phyloP scores from a whole-genome alignment of 2,329 filamentous ascomycete species.

The Exophiala phaeomuriformis region DNA sequence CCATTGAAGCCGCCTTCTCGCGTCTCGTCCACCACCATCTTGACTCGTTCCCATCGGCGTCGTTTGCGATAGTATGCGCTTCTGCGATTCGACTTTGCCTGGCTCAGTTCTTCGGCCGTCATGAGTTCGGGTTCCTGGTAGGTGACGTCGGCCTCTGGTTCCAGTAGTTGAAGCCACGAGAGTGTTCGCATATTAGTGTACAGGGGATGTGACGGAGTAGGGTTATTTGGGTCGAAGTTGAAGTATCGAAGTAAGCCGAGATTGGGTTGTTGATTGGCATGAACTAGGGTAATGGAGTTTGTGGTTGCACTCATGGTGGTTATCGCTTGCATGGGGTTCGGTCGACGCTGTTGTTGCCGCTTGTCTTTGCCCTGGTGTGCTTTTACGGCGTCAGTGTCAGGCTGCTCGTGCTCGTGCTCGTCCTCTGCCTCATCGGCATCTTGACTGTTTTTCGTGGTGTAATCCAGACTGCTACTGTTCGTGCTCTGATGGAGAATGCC shows the following conservation, averaged over 20 bases:
- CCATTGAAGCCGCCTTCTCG: conserved; percentile 73
- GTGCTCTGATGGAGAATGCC: conserved; percentile 58
- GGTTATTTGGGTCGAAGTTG: conserved; percentile 65
- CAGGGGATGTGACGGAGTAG: conserved; percentile 64
- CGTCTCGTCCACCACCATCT: conserved; percentile 65
- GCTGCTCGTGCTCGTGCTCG: conserved; percentile 12
- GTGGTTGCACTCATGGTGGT: conserved; percentile 49
- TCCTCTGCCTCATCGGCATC: conserved; percentile 10
- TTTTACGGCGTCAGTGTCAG: conserved; percentile 11
- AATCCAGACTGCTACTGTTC: too few species aligned
- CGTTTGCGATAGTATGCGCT: conserved; percentile 85
- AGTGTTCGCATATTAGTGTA: conserved; percentile 72
- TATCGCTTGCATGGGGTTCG: conserved; percentile 44
- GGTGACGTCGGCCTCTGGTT: conserved; percentile 65
- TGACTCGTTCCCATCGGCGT: conserved; percentile 67
- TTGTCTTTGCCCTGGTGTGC: conserved; percentile 26
- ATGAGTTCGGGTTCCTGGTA: conserved; percentile 61
- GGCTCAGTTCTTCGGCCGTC: conserved; percentile 54
- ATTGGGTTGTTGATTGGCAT: conserved; percentile 79
- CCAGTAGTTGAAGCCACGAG: conserved; percentile 85
- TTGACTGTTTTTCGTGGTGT: conserved; percentile 22
- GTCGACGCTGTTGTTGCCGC: conserved; percentile 25
- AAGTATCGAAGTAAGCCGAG: conserved; percentile 84
- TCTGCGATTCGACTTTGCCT: conserved; percentile 73
- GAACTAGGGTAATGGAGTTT: conserved; percentile 74